Evolutionary conservation across 2,329 filamentous ascomycete species (phyloP).

Genomic region (Aspergillus versicolor): DNA sequence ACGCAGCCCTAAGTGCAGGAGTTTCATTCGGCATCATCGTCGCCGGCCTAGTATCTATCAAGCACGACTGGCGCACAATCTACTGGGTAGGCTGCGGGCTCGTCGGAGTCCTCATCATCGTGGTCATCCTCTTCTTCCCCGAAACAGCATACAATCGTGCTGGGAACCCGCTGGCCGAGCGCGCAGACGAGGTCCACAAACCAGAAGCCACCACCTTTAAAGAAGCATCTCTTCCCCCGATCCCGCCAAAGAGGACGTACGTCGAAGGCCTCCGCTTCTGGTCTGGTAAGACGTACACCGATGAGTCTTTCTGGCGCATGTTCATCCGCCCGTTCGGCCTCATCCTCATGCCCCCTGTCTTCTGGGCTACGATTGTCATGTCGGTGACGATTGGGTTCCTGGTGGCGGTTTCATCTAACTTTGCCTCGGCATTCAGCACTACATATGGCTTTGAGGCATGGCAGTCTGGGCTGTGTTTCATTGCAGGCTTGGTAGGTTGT

Average conservation of each 20-base stretch:
- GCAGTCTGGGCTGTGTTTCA: constrained; percentile 9
- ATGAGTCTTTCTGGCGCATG: constrained; percentile 5
- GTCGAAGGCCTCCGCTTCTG: constrained; percentile 1
- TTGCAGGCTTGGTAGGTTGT: constrained; percentile 2
- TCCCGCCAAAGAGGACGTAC: not conserved
- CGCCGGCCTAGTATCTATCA: constrained; percentile 34
- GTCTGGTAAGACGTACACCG: not conserved
- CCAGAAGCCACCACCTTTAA: not conserved
- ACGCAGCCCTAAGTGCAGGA: constrained; percentile 25
- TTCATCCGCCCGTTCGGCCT: constrained; percentile 7
- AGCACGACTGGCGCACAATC: constrained; percentile 33
- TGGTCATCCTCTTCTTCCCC: constrained; percentile 8
- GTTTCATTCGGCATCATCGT: constrained; percentile 32
- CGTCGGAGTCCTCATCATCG: not conserved
- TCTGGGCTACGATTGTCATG: constrained; percentile 9
- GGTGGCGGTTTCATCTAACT: constrained; percentile 9
- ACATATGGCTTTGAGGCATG: constrained; percentile 7
- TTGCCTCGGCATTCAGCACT: constrained; percentile 6
- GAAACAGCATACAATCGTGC: constrained; percentile 7
- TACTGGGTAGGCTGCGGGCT: constrained; percentile 11
- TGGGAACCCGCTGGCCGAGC: not conserved
- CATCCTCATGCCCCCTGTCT: constrained; percentile 4
- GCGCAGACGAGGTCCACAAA: not conserved
- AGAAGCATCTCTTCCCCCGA: not conserved
- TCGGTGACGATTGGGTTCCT: constrained; percentile 10